phyloP scores from a whole-genome alignment of 2,329 filamentous ascomycete genomes.

The Fusarium sp. region DNA sequence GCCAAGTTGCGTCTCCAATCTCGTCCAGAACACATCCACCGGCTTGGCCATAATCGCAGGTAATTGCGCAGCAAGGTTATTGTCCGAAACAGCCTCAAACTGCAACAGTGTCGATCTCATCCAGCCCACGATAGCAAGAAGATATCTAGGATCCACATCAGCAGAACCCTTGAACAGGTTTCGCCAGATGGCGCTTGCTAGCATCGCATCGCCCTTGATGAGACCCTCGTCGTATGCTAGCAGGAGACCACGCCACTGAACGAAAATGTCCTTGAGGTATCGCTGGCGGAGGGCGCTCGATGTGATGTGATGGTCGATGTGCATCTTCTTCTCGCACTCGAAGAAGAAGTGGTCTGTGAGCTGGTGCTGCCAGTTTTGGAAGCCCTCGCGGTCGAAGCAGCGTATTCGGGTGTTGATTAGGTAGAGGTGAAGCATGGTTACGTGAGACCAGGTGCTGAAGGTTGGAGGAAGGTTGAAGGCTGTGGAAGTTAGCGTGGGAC shows the following conservation, averaged over 20 bases:
- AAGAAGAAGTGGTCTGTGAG: conserved; percentile 96
- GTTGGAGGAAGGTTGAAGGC: conserved; percentile 83
- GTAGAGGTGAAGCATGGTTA: conserved; percentile 97
- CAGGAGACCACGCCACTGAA: conserved; percentile 90
- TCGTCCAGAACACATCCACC: conserved; percentile 56
- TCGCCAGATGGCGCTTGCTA: conserved; percentile 88
- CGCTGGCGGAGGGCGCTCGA: conserved; percentile 68
- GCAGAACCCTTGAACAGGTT: conserved; percentile 83
- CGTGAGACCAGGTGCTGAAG: conserved; percentile 95
- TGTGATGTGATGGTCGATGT: conserved; percentile 76
- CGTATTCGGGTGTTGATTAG: conserved; percentile 85
- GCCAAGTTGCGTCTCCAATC: conserved; percentile 52
- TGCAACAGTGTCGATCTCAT: conserved; percentile 59
- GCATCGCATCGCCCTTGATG: conserved; percentile 77
- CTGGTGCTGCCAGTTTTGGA: conserved; percentile 85
- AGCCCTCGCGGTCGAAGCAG: conserved; percentile 74
- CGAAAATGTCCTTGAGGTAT: conserved; percentile 87
- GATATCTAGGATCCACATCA: conserved; percentile 59
- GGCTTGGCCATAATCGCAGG: conserved; percentile 49
- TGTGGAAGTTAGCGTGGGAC: conserved; percentile 49
- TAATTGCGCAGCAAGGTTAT: conserved; percentile 46
- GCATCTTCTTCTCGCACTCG: conserved; percentile 85
- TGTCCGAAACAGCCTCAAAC: conserved; percentile 61
- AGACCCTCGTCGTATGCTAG: conserved; percentile 87
- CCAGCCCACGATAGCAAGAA: conserved; percentile 66